Evolutionary conservation across 441 rosid species (phyloP), one percentile per base, ranked within the genome.

Genomic region (Euphorbia celastroides): DNA sequence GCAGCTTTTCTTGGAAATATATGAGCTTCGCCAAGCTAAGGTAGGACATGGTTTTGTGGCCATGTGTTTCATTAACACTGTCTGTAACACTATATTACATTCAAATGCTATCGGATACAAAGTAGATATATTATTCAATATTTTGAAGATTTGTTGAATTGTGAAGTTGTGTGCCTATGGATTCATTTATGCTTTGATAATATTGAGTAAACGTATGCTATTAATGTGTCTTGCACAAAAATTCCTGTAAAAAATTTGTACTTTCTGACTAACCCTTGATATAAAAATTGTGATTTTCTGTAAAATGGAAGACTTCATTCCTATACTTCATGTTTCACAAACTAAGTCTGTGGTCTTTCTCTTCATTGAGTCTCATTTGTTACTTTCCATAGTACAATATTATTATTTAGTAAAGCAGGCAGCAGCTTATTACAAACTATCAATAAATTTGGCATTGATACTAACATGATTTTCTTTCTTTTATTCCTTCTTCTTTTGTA

Each of bases 21-120:
- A 87, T 75, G 99, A 95, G 83, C 98, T 95, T 80, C 97, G 92
- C 72, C 96, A 90, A 72, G 92, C 99, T 69, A 95, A 92, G 97
- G 98, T 92, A 67, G 51, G 50, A 30, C 36, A 51, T 26, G 13
- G 28, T 27, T 10, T 55, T 70, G 28, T 13, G 17, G 26, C 19
- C 36, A 28, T 62, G 54, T 7, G 13, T 32, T 57, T n/a, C 1
- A 23, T 46, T 25, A 54, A 42, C 55, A 48, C 14, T 32, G 12
- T 71, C 55, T 11, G 22, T 12, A 50, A 38, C 44, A 7, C 44
- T 38, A 1, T 38, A 38, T 13, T 51, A 25, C 31, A 56, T 38
- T 59, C 11, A n/a, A 44, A 32, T 57, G 57, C 36, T 41, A 44
- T 19, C 34, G 54, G 34, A 60, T 19, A 23, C 17, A n/a, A 32